These are phyloP conservation scores for Pilaira anomala DNA, from an alignment of 192 early-diverging fungal species.

Conservation along the genomic window DNA sequence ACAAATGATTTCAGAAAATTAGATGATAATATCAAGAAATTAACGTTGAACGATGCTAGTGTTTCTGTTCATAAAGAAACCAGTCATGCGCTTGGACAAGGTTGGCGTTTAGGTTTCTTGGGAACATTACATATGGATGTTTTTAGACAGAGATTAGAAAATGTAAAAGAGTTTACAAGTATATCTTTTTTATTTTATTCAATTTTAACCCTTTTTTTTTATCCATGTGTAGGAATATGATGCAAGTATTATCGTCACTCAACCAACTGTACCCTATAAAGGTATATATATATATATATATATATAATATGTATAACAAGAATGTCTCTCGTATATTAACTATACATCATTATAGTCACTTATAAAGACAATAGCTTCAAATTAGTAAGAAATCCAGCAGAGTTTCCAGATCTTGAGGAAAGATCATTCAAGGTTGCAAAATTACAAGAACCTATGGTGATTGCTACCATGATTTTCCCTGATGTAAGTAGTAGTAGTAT, in stretches of 20 bases:
- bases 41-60: conserved; percentile 94
- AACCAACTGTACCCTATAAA: conserved; percentile 89
- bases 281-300: conserved; percentile 30
- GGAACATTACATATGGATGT: conserved; percentile 99
- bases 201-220: not conserved
- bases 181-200: not conserved
- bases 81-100: conserved; percentile 85
- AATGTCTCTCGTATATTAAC: too few species aligned
- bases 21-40: conserved; percentile 86
- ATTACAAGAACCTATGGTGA: conserved; percentile 88
- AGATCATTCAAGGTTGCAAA: conserved; percentile 58
- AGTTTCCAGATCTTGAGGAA: conserved; percentile 82
- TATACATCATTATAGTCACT: conserved; percentile 49
- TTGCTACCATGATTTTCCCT: conserved; percentile 90
- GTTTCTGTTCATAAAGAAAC: conserved; percentile 86
- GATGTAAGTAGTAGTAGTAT: too few species aligned
- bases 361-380: conserved; percentile 42
- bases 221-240: conserved; percentile 73
- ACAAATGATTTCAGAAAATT: conserved; percentile 83
- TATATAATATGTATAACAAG: not conserved
- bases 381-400: conserved; percentile 78
- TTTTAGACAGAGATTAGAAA: conserved; percentile 88
- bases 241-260: conserved; percentile 85
- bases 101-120: conserved; percentile 93
- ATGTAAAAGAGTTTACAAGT: conserved; percentile 38